Percentiles rank a stretch among this genome's conserved stretches.
Evolutionary conservation across 2,329 filamentous ascomycete genomes (phyloP).

Genomic region (Pyrenophora teres): DNA sequence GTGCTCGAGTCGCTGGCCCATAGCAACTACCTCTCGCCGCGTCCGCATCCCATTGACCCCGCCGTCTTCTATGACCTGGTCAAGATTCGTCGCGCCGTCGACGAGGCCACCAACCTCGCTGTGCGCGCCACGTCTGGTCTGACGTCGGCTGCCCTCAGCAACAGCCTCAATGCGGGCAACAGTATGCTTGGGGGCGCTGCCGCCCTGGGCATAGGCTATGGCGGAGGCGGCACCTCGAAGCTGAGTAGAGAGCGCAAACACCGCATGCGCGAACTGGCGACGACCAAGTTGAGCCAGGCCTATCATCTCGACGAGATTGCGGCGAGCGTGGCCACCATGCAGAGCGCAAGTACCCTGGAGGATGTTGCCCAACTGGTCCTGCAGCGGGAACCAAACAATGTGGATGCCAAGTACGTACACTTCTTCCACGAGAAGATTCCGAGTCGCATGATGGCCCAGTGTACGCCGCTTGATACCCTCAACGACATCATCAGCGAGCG

Average conservation of each 20-base stretch:
- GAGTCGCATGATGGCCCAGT: constrained; percentile 71
- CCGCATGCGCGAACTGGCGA: constrained; percentile 79
- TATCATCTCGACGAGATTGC: constrained; percentile 84
- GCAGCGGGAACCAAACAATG: constrained; percentile 68
- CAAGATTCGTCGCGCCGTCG: constrained; percentile 79
- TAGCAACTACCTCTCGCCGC: constrained; percentile 76
- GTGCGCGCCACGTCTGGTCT: constrained; percentile 77
- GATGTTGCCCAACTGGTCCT: constrained; percentile 76
- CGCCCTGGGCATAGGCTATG: constrained; percentile 62
- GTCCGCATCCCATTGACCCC: constrained; percentile 77
- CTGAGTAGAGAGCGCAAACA: constrained; percentile 77
- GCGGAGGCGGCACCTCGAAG: constrained; percentile 62
- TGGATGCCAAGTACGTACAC: constrained; percentile 84
- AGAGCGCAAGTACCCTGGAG: constrained; percentile 75
- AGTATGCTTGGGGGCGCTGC: constrained; percentile 58
- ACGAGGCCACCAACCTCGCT: constrained; percentile 77
- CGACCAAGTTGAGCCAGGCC: constrained; percentile 74
- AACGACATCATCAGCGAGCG: constrained; percentile 69
- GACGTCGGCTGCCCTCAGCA: constrained; percentile 66
- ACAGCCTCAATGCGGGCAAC: constrained; percentile 57
- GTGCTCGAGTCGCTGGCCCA: constrained; percentile 78
- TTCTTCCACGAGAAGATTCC: constrained; percentile 93
- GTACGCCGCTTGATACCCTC: constrained; percentile 69
- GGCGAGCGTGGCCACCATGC: constrained; percentile 82
- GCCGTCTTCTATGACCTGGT: constrained; percentile 82